Evolutionary conservation across 2,329 filamentous ascomycete species (phyloP).

Genomic region (Claviceps fusiformis): DNA sequence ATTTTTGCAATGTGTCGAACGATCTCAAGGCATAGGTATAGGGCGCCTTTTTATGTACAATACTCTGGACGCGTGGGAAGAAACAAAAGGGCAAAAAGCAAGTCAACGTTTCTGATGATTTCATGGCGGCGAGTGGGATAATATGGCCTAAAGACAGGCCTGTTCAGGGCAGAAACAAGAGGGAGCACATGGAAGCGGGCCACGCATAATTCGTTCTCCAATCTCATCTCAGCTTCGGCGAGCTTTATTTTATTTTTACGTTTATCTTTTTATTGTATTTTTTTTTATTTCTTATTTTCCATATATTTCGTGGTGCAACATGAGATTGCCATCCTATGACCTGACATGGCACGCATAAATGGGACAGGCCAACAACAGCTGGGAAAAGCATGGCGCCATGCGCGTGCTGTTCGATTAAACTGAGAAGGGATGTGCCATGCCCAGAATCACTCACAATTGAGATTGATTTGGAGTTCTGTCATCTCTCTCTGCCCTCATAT

Average conservation of each 20-base stretch:
- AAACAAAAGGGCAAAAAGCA: not conserved
- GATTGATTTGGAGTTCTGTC: not conserved
- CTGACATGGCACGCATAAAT: slow-evolving; percentile 9
- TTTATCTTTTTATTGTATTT: too few relatives aligned
- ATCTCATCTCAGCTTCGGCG: slow-evolving; percentile 17
- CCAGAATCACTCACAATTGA: not conserved
- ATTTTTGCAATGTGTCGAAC: not conserved
- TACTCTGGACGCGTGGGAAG: slow-evolving; percentile 1
- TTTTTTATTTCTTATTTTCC: not conserved
- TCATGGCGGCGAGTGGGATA: not conserved
- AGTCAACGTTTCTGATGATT: not conserved
- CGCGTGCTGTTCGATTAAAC: not conserved
- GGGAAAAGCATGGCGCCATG: not conserved
- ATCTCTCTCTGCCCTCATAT: not conserved
- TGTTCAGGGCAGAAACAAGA: slow-evolving; percentile 6
- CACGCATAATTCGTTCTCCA: slow-evolving; percentile 5
- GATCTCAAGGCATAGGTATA: not conserved
- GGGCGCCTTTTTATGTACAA: slow-evolving; percentile 4
- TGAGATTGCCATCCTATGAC: slow-evolving; percentile 12
- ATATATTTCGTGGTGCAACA: slow-evolving; percentile 14
- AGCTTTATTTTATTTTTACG: slow-evolving; percentile 6
- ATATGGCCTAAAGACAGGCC: not conserved
- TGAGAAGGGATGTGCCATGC: not conserved
- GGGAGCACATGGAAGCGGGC: slow-evolving; percentile 12
- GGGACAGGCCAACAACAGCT: not conserved